Evolutionary conservation across 768 basidiomycete genomes (phyloP).

Genomic region (Suillus luteus): DNA sequence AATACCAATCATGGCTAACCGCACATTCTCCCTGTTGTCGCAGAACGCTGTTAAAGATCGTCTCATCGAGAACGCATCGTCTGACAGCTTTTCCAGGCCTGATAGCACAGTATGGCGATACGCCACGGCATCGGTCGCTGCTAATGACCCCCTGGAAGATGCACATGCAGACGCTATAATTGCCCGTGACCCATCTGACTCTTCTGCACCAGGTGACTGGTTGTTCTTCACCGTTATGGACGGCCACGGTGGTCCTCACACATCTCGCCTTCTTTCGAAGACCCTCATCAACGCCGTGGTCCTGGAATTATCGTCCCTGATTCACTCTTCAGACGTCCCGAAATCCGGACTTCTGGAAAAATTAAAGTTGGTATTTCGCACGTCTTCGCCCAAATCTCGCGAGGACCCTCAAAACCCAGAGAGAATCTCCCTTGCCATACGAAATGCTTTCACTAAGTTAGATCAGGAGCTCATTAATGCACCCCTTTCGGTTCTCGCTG

Average conservation of each 20-base stretch:
- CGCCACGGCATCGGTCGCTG: conserved; percentile 75
- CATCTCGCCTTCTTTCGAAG: conserved; percentile 80
- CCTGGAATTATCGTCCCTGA: conserved; percentile 65
- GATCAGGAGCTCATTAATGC: conserved; percentile 83
- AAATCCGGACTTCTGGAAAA: conserved; percentile 35
- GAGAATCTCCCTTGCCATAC: conserved; percentile 67
- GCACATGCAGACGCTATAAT: conserved; percentile 74
- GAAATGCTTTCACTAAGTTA: conserved; percentile 77
- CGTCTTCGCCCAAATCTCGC: conserved; percentile 38
- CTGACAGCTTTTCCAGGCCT: conserved; percentile 48
- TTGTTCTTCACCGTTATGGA: conserved; percentile 91
- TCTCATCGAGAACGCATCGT: conserved; percentile 54
- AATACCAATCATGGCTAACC: conserved; percentile 53
- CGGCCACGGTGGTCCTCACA: conserved; percentile 84
- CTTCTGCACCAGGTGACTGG: conserved; percentile 65
- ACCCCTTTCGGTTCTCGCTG: conserved; percentile 71
- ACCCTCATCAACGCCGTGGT: conserved; percentile 84
- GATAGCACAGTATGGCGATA: conserved; percentile 70
- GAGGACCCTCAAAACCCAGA: conserved; percentile 43
- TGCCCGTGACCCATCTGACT: conserved; percentile 59
- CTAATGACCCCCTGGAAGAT: conserved; percentile 94
- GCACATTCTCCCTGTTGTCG: conserved; percentile 57
- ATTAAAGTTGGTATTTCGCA: conserved; percentile 28
- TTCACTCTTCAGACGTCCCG: conserved; percentile 35
- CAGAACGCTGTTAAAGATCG: conserved; percentile 56